Evolutionary conservation across 805 yeast species (phyloP), one percentile per base, ranked within the genome.

Genomic region (Candida pseudoglaebosa): DNA sequence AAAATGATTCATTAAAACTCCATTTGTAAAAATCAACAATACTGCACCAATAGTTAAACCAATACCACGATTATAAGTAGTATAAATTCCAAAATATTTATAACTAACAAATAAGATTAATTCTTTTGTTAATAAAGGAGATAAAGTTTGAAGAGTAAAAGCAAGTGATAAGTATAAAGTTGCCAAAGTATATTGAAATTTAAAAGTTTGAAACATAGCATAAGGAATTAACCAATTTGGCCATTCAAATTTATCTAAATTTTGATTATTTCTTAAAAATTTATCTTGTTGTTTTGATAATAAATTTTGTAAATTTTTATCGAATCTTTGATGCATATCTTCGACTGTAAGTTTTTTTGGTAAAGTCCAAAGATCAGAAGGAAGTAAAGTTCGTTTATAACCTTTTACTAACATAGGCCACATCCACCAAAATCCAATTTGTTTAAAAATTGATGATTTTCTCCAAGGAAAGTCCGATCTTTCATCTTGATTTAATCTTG

Each of bases 1-100:
- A 40, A 55, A 65, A 44, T 70, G 75, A 48, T 68, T 69, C 28
- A 66, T 44, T 28, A 64, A 54, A 32, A 67, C 48, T 9, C 73
- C 73, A 44, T 65, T 66, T 31, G 62, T 37, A 18, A 75, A 45
- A 47, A 83, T 75, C 57, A 89, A 65, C 1, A 66, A 46, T 30
- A 80, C 72, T 8, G 84, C 70, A 14, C 90, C 95, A 34, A 88
- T 62, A 6, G 90, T 82, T 48, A 77, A 84, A 6, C 93, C 95
- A 14, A 84, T 68, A 42, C 95, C 96, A 30, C 61, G 65, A 24
- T 79, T 82, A 40, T 66, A 61, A 7, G 65, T 56, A 18, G 59
- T 47, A 8, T 62, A 60, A 10, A 70, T 58, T 5, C 76, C 75
- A 18, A 57, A 53, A 6, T 74, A 72, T 37, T 73, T 70, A 34